Evolutionary conservation across 1,139 yeast species (phyloP), one percentile per base, ranked within the genome.

Genomic region (Zygotorulaspora mrakii): DNA sequence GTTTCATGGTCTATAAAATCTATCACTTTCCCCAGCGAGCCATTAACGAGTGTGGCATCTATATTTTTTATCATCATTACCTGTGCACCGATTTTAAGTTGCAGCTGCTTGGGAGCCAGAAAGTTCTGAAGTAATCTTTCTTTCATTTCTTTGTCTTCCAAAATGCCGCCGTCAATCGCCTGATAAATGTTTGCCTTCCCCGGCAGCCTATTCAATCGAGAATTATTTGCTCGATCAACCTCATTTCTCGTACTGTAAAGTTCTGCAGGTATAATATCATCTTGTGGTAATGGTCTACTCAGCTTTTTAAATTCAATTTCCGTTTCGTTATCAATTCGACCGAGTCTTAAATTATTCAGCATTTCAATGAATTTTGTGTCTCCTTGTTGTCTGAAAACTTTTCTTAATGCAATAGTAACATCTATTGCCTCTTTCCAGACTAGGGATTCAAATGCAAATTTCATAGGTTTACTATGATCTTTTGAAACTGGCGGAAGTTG

Each of bases 41-140:
- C 99, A 63, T 91, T 91, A 3, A 94, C 98, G 33, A 91, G 69
- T 0, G 83, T 77, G 17, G 80, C 87, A 60, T 89, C 96, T 42
- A 85, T 73, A 59, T 91, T 94, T 61, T 91, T 91, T 45, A 91
- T 76, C 72, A 94, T 81, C 98, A 91, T 94, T 0, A 91, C 98
- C 64, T 91, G 98, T 0, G 96, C 91, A 27, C 89, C 89, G 35
- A 73, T 72, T 55, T 88, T 89, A 51, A 91, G 67, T 9, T 68
- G 69, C 16, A 91, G 62, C 22, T 65, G 65, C 31, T 70, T 67
- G 1, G 87, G 89, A 2, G 95, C 94, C 59, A 91, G 68, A 48
- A 87, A 80, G 51, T 80, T 77, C n/a, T 73, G 70, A 27, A 86
- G 62, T 34, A 77, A 54, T 35, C 57, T 62, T 25, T 65, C 61